These are phyloP conservation scores for Pulveroboletus frians DNA, from an alignment of 768 basidiomycete genomes.

Conservation along the genomic window DNA sequence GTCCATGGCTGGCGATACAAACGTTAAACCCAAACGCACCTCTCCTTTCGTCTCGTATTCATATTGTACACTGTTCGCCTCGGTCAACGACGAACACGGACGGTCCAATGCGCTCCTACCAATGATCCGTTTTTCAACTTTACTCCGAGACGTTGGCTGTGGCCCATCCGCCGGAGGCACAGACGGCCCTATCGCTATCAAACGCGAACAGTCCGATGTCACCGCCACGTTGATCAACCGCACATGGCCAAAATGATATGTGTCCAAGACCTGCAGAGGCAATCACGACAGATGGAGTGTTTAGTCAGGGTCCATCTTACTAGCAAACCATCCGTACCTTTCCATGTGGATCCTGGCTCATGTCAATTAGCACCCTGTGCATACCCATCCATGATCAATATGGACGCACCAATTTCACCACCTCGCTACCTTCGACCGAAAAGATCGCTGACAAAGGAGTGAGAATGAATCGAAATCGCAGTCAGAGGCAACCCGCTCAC, in stretches of 20 bases:
- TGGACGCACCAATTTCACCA: constrained; percentile 39
- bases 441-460: constrained; percentile 36
- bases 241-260: constrained; percentile 40
- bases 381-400: background rate
- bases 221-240: constrained; percentile 47
- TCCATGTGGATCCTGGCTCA: constrained; percentile 38
- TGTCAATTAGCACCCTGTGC: background rate
- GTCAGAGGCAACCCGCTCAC: constrained; percentile 16
- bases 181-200: constrained; percentile 45
- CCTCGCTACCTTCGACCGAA: constrained; percentile 45
- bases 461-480: background rate
- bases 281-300: background rate
- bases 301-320: background rate
- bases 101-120: constrained; percentile 27
- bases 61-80: constrained; percentile 42
- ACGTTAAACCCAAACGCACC: constrained; percentile 27
- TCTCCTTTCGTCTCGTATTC: constrained; percentile 40
- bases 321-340: constrained; percentile 20
- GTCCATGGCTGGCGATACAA: background rate
- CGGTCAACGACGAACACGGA: constrained; percentile 1
- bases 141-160: constrained; percentile 42
- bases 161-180: constrained; percentile 37
- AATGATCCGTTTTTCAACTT: constrained; percentile 49
- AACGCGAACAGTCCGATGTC: constrained; percentile 40
- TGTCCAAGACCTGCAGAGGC: constrained; percentile 32